Percentiles rank a stretch among this genome's conserved stretches.
phyloP scores from a whole-genome alignment of 108 stramenopile genomes.

The Conticribra guillardii region DNA sequence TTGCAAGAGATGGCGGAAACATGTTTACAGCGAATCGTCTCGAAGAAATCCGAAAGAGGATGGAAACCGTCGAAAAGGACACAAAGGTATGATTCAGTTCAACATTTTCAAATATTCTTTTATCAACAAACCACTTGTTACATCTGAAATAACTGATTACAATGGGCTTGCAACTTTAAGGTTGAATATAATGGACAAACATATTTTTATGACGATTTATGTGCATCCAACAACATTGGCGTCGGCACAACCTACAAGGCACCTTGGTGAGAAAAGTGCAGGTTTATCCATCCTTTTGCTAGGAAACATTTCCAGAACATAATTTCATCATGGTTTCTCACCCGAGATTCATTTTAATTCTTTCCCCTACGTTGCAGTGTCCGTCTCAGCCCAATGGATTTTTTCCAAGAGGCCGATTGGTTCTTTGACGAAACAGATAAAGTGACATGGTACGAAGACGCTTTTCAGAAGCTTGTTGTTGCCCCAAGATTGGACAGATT shows the following conservation, averaged over 20 bases:
- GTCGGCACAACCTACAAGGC: not conserved
- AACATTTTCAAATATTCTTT: not conserved
- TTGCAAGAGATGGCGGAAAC: not conserved
- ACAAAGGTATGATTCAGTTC: not conserved
- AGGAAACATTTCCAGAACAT: not conserved
- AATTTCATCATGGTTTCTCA: not conserved
- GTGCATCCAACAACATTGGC: not conserved
- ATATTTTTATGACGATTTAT: not conserved
- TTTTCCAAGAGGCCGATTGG: slow-evolving; percentile 55
- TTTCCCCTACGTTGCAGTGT: not conserved
- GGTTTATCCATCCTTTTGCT: no score
- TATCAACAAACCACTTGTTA: not conserved
- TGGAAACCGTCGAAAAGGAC: not conserved
- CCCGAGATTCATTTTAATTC: not conserved
- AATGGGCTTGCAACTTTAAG: not conserved
- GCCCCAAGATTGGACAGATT: slow-evolving; percentile 45
- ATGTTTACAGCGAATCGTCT: not conserved
- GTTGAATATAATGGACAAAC: not conserved
- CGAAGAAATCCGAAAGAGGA: not conserved
- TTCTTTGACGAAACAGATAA: slow-evolving; percentile 41
- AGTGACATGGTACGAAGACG: slow-evolving; percentile 49
- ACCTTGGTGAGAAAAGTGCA: not conserved
- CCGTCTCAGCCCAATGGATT: slow-evolving; percentile 46
- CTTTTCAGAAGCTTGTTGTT: slow-evolving; percentile 28
- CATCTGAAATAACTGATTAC: not conserved